Conservation (phyloP, 306 rosid genomes). For the Dicorynia guianensis region DNA sequence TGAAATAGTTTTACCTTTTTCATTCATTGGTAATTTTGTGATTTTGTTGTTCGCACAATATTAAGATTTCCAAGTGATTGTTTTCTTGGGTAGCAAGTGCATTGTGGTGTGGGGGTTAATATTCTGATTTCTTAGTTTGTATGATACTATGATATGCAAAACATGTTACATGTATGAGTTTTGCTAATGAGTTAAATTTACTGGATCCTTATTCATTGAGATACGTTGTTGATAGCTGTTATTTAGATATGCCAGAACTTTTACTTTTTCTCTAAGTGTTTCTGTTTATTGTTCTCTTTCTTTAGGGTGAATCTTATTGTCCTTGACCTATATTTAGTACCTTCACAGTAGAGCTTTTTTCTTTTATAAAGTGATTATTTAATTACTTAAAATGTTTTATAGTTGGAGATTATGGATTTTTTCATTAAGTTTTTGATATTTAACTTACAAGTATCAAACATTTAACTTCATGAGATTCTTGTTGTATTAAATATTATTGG, state of each 20-base stretch:
- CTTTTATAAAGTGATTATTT: neutral
- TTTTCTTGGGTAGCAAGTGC: too few species aligned
- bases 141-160: neutral
- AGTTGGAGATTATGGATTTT: neutral
- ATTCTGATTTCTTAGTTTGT: neutral
- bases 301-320: neutral
- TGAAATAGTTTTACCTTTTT: conserved; percentile 21
- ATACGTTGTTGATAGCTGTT: neutral
- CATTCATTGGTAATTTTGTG: neutral
- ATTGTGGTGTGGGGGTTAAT: too few species aligned
- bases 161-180: neutral
- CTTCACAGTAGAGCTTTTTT: neutral
- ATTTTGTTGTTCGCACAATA: neutral
- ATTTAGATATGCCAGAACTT: neutral
- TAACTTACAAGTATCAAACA: neutral
- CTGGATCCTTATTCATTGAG: neutral
- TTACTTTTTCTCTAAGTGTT: neutral
- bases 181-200: neutral
- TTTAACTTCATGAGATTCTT: neutral
- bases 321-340: neutral
- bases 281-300: neutral
- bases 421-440: neutral
- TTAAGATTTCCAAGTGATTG: neutral
- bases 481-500: conserved; percentile 3
- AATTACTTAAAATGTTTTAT: neutral